Percentiles rank a stretch among this genome's conserved stretches.
phyloP scores from a whole-genome alignment of 495 filamentous ascomycete genomes.

The Penicillium roqueforti region DNA sequence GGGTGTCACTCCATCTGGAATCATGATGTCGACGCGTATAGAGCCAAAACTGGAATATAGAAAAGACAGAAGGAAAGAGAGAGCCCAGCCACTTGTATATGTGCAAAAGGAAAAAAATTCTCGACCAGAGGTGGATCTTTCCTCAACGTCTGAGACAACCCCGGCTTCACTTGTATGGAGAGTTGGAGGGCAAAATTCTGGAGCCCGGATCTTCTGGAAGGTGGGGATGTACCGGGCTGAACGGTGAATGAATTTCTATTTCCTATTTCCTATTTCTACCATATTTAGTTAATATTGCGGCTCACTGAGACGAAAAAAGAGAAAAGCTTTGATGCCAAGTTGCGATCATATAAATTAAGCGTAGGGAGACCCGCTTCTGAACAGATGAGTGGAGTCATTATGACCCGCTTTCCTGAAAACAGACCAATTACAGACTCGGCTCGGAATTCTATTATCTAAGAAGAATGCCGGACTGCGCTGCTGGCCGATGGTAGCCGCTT shows the following conservation, averaged over 20 bases:
- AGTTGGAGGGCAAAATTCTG: slow-evolving; percentile 17
- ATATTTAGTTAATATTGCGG: neutral
- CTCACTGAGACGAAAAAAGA: neutral
- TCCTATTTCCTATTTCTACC: slow-evolving; percentile 10
- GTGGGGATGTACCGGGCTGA: slow-evolving; percentile 12
- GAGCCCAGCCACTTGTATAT: slow-evolving; percentile 13
- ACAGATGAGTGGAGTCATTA: neutral
- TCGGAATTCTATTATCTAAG: slow-evolving; percentile 21
- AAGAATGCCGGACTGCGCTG: slow-evolving; percentile 14
- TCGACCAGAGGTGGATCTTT: slow-evolving; percentile 14
- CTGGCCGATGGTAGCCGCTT: slow-evolving; percentile 20
- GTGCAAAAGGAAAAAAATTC: slow-evolving; percentile 15
- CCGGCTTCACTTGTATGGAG: slow-evolving; percentile 9
- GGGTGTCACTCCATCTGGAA: slow-evolving; percentile 15
- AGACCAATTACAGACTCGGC: slow-evolving; percentile 13
- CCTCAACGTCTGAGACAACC: slow-evolving; percentile 20
- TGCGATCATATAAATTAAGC: slow-evolving; percentile 19
- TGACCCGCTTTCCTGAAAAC: neutral
- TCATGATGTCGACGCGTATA: slow-evolving; percentile 14
- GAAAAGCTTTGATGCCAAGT: slow-evolving; percentile 5
- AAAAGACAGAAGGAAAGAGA: neutral
- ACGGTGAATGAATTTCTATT: slow-evolving; percentile 13
- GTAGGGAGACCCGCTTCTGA: slow-evolving; percentile 15
- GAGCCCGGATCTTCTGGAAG: slow-evolving; percentile 18
- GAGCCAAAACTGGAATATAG: neutral